Base-by-base conservation (phyloP, 2,329 filamentous ascomycete genomes). In the Tolypocladium ophioglossoides region DNA sequence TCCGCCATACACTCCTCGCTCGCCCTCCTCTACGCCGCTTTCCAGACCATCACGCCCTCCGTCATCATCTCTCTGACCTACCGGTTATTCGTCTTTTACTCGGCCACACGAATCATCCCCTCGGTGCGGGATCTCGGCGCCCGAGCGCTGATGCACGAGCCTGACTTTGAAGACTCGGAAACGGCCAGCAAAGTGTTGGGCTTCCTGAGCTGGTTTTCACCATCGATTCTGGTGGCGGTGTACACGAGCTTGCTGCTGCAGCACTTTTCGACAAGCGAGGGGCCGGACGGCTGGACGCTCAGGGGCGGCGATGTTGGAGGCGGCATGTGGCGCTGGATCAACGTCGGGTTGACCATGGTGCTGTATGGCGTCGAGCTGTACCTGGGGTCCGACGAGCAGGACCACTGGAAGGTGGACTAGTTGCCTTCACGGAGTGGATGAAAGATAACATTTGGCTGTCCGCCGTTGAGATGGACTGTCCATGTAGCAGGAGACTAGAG, bases 391-490 rank as follows among this genome's bases (percentile, higher is more conserved):
- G 87, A 89, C 54, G 89, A 95, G 64, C 80, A 89, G 50, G 89
- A 95, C 63, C 92, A 97, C 70, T 97, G 92, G 91, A 97, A 97
- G 75, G 86, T 85, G 24, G 92, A 96, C 69, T 96, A 87, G 58
- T 9, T 34, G 44, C 54, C 57, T 56, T 30, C 14, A 46, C 18
- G 11, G 24, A 2, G 41, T 11, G 41, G 44, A 47, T 18, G 18
- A n/a, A 47, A n/a, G 44, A n/a, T 47, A n/a, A 27, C 27, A 12
- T 14, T 47, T n/a, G 44, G 27, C 22, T n/a, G 44, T 47, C 18
- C 27, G 18, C 44, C 32, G 27, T 4, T 32, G 14, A 7, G 8
- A 27, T 32, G 44, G 27, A 30, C 27, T 14, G 44, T 10, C 18
- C 44, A 14, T 32, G 18, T 20, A n/a, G 16, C 27, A 47, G 18